Conservation (phyloP, 768 basidiomycete genomes). For the Termitomyces sp. region DNA sequence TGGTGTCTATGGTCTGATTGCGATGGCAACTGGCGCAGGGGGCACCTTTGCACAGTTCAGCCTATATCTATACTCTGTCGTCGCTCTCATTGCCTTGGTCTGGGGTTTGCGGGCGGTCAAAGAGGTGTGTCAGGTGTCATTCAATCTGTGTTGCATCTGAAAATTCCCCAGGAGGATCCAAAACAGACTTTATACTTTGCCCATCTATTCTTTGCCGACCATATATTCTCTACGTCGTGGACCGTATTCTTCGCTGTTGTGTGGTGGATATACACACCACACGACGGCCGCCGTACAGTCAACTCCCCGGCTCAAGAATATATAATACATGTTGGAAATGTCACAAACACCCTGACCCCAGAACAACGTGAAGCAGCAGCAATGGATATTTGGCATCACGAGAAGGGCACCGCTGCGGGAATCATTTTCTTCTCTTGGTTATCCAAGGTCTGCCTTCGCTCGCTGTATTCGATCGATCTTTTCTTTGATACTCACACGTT, state of each 20-base stretch:
- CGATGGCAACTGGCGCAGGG: conserved; percentile 85
- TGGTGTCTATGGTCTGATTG: conserved; percentile 94
- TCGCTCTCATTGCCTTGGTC: conserved; percentile 71
- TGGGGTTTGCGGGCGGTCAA: conserved; percentile 90
- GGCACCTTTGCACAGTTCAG: conserved; percentile 91
- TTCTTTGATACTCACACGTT: conserved; percentile 3
- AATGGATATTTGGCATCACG: conserved; percentile 81
- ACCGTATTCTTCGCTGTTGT: conserved; percentile 86
- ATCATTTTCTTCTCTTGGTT: conserved; percentile 86
- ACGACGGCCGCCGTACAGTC: conserved; percentile 78
- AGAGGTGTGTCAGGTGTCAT: conserved; percentile 53
- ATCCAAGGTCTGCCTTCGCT: conserved; percentile 61
- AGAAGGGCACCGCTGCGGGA: conserved; percentile 76
- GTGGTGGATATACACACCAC: conserved; percentile 92
- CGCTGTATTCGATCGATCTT: conserved; percentile 16
- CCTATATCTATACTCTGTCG: conserved; percentile 89
- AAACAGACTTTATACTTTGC: conserved; percentile 84
- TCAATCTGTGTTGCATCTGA: conserved; percentile 12
- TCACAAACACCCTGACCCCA: conserved; percentile 53
- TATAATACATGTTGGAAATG: conserved; percentile 63
- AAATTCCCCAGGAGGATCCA: conserved; percentile 74
- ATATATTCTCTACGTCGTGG: conserved; percentile 86
- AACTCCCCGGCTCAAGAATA: conserved; percentile 89
- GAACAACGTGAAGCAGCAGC: conserved; percentile 72
- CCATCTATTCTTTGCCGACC: conserved; percentile 90